Base-by-base conservation (phyloP, 2,329 filamentous ascomycete species). In the Alternaria conjuncta region DNA sequence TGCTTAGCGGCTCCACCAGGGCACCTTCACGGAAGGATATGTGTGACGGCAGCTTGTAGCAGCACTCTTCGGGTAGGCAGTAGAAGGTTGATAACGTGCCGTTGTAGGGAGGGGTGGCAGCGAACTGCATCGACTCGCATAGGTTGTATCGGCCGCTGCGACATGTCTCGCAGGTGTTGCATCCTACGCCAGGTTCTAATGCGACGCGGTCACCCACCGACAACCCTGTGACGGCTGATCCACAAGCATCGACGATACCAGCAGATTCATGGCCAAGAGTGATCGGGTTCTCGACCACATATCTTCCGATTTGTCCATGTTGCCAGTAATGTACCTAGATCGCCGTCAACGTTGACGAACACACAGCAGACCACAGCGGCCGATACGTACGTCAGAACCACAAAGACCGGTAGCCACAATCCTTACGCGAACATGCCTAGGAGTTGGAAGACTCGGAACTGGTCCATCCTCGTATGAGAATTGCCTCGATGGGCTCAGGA, bases 1-100 rank as follows among this genome's bases (percentile, higher is more conserved):
- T 66, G 26, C 56, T 63, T 20, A 72, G 44, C 9, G 71, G 71
- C 47, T 73, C 69, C 6, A 72, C 59, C 6, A 73, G 55, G n/a
- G 68, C 68, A 13, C 65, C 71, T 60, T 72, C 68, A n/a, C 61
- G 46, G 15, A 69, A 43, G 6, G 57, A 57, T 21, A 71, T 61
- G 30, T 66, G 57, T 12, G 51, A 21, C 20, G 71, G 70, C 4
- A 73, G 58, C 47, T 64, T 65, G 47, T 60, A 72, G 50, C 66
- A 71, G 44, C 57, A 68, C 7, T 72, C 69, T 41, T 65, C 64
- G 5, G 71, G 62, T 10, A 71, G 50, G 18, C 30, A 36, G 45
- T 67, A 72, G 57, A 41, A 41, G 36, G 36, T 41, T 2, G 36
- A 41, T 11, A 41, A 41, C n/a, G 36, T 41, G 36, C 36, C 36